These are phyloP conservation scores for Apiospora saccharicola DNA, from an alignment of 2,329 filamentous ascomycete genomes.

Conservation along the genomic window DNA sequence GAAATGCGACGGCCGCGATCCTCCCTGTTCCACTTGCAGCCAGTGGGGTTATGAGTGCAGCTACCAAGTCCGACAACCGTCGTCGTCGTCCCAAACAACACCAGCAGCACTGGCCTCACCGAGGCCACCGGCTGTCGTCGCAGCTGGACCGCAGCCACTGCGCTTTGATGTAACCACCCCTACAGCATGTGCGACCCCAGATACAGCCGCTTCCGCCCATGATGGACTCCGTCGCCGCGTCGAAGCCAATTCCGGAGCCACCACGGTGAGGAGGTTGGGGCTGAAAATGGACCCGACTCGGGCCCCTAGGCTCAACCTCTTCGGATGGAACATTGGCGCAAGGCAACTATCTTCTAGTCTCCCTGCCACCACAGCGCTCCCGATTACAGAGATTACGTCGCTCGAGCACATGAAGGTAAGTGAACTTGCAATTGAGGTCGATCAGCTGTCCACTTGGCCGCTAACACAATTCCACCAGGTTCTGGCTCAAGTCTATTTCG, in stretches of 20 bases:
- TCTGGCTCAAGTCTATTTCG: slow-evolving; percentile 57
- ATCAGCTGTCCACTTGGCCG: neutral
- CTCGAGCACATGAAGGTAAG: slow-evolving; percentile 52
- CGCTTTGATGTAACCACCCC: neutral
- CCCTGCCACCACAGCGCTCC: slow-evolving; percentile 29
- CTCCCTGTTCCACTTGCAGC: slow-evolving; percentile 59
- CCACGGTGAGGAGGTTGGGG: slow-evolving; percentile 61
- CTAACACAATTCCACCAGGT: slow-evolving; percentile 6
- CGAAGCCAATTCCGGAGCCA: slow-evolving; percentile 64
- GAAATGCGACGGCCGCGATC: slow-evolving; percentile 59
- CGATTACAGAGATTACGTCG: slow-evolving; percentile 55
- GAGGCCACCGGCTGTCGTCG: neutral
- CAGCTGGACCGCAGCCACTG: neutral
- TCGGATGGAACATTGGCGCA: slow-evolving; percentile 60
- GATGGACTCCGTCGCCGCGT: slow-evolving; percentile 49
- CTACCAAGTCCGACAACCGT: slow-evolving; percentile 47
- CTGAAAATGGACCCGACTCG: slow-evolving; percentile 60
- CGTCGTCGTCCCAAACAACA: slow-evolving; percentile 1
- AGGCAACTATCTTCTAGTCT: slow-evolving; percentile 36
- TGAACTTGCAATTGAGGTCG: neutral
- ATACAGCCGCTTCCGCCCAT: slow-evolving; percentile 26
- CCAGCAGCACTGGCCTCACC: neutral
- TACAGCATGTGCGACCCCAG: too few species aligned
- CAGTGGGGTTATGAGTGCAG: slow-evolving; percentile 61
- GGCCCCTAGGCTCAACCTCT: slow-evolving; percentile 60